Percentiles rank a stretch among this genome's conserved stretches.
Conservation (phyloP, 2,329 filamentous ascomycete genomes). For the Alternaria incomplexa region DNA sequence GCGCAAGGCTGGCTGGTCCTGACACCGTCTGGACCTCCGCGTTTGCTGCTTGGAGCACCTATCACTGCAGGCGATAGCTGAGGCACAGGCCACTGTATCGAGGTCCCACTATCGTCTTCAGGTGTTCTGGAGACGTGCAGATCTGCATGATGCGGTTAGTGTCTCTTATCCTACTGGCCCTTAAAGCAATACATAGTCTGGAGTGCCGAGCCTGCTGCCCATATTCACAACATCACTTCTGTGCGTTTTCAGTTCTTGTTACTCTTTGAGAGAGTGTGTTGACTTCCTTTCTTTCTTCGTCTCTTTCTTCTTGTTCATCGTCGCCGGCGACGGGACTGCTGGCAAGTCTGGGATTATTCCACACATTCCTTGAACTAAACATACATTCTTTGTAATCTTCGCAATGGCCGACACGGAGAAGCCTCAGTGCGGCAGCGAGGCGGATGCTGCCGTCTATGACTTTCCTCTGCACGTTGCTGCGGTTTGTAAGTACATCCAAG, state of each 20-base stretch:
- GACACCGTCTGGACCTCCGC: constrained; percentile 44
- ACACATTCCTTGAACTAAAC: constrained; percentile 17
- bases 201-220: constrained; percentile 35
- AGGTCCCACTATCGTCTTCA: constrained; percentile 32
- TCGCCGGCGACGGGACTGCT: constrained; percentile 46
- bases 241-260: constrained; percentile 27
- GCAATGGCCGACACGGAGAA: constrained; percentile 40
- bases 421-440: constrained; percentile 42
- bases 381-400: constrained; percentile 19
- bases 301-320: constrained; percentile 28
- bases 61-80: constrained; percentile 30
- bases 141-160: constrained; percentile 40
- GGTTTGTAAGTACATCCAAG: constrained; percentile 41
- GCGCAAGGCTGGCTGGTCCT: constrained; percentile 26
- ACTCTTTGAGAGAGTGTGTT: constrained; percentile 45
- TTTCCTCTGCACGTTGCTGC: constrained; percentile 48
- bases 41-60: constrained; percentile 34
- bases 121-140: constrained; percentile 33
- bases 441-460: constrained; percentile 39
- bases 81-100: constrained; percentile 38
- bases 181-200: constrained; percentile 40
- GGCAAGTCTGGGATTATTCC: constrained; percentile 29
- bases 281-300: constrained; percentile 25
- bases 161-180: constrained; percentile 22
- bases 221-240: constrained; percentile 23